These are phyloP conservation scores for Podospora appendiculata DNA, from an alignment of 495 filamentous ascomycete species.

Conservation along the genomic window DNA sequence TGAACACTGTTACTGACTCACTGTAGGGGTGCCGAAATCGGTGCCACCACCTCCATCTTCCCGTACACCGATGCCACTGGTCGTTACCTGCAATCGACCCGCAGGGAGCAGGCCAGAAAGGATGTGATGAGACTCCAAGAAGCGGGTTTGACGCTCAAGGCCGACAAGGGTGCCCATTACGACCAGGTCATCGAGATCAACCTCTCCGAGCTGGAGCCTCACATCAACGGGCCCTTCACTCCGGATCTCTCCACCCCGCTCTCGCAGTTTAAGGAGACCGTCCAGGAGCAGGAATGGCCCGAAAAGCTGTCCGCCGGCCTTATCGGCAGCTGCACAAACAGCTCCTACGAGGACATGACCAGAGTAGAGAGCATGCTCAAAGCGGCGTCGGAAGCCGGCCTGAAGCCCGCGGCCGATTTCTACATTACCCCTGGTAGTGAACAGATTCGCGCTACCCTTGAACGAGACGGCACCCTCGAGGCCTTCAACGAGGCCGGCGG, in stretches of 20 bases:
- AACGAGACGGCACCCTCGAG: conserved; percentile 72
- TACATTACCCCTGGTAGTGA: conserved; percentile 95
- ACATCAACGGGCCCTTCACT: conserved; percentile 96
- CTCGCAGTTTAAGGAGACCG: conserved; percentile 76
- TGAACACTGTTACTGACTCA: too few species aligned
- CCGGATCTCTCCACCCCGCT: conserved; percentile 90
- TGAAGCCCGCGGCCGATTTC: conserved; percentile 84
- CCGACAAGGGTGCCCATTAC: conserved; percentile 77
- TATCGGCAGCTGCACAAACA: conserved; percentile 97
- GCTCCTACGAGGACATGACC: conserved; percentile 97
- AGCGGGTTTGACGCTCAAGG: conserved; percentile 44
- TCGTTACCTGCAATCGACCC: conserved; percentile 76
- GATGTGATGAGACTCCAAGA: conserved; percentile 48
- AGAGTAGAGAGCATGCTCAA: conserved; percentile 85
- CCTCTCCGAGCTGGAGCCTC: conserved; percentile 83
- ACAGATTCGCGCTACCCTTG: conserved; percentile 90
- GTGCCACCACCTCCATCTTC: conserved; percentile 94
- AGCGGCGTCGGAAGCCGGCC: conserved; percentile 76
- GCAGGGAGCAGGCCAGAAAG: conserved; percentile 63
- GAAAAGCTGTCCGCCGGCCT: conserved; percentile 82
- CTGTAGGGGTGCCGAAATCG: conserved; percentile 62
- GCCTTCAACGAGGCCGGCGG: conserved; percentile 87
- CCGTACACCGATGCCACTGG: conserved; percentile 39
- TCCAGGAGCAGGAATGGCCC: conserved; percentile 81
- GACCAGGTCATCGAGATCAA: conserved; percentile 90